Evolutionary conservation across 345 rosid genomes (phyloP).

Genomic region (Mallotus nudiflorus): DNA sequence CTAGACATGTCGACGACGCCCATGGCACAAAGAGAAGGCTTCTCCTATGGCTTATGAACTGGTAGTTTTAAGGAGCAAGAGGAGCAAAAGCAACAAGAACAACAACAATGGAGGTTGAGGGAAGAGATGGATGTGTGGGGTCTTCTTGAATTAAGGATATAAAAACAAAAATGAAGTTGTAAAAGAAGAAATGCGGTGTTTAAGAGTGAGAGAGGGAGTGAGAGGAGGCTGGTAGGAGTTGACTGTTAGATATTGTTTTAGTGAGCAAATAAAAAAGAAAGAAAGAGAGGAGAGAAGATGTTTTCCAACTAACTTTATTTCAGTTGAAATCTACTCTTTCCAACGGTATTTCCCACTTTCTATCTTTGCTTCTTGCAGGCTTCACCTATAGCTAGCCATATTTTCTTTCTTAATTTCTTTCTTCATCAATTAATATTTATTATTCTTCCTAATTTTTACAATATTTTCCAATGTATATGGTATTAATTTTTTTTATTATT

Average conservation of each 20-base stretch:
- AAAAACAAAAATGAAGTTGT: slow-evolving; percentile 54
- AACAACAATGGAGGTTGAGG: slow-evolving; percentile 4
- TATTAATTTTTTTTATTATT: too few relatives aligned
- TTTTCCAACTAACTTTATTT: slow-evolving; percentile 70
- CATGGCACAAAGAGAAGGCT: slow-evolving; percentile 48
- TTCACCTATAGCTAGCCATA: background rate
- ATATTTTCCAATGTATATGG: too few relatives aligned
- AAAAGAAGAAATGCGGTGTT: background rate
- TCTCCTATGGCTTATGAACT: slow-evolving; percentile 60
- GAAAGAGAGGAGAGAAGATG: slow-evolving; percentile 11
- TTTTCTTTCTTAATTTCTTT: too few relatives aligned
- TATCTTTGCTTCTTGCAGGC: background rate
- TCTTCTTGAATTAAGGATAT: slow-evolving; percentile 78
- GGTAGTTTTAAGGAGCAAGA: slow-evolving; percentile 27
- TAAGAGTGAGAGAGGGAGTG: background rate
- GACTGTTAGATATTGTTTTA: slow-evolving; percentile 89
- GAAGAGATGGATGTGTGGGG: slow-evolving; percentile 44
- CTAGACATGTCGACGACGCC: slow-evolving; percentile 90
- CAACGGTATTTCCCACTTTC: slow-evolving; percentile 58
- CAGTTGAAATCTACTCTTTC: slow-evolving; percentile 39
- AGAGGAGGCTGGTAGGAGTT: slow-evolving; percentile 75
- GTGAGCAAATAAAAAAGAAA: too few relatives aligned
- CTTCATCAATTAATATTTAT: too few relatives aligned
- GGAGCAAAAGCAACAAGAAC: background rate
- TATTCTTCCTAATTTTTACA: too few relatives aligned